phyloP scores from a whole-genome alignment of 192 early-diverging fungal genomes.

The Rhizoclosmatium globosum region DNA sequence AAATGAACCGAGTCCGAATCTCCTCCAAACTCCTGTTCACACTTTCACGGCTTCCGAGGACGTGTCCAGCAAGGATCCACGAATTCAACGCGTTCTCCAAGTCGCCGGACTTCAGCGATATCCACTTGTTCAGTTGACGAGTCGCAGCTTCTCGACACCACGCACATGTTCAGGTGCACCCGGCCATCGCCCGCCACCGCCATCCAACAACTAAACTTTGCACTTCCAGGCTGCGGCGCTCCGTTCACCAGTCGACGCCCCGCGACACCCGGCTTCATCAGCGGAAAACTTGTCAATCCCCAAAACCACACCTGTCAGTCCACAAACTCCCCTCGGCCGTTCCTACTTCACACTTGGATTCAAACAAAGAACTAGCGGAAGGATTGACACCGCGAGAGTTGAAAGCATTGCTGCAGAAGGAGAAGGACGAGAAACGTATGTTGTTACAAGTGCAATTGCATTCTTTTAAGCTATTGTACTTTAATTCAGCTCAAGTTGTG shows the following conservation, averaged over 20 bases:
- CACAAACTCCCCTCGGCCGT: not conserved
- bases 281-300: not conserved
- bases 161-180: too few relatives aligned
- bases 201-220: too few relatives aligned
- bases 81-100: too few relatives aligned
- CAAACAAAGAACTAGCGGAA: conserved; percentile 2
- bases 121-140: too few relatives aligned
- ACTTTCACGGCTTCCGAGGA: too few relatives aligned
- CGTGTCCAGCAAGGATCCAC: too few relatives aligned
- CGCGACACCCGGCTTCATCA: conserved; percentile 2
- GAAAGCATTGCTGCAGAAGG: not conserved
- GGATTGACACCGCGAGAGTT: not conserved
- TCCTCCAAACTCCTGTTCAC: too few relatives aligned
- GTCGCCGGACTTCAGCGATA: too few relatives aligned
- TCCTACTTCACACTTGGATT: not conserved
- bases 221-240: conserved; percentile 10
- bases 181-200: too few relatives aligned
- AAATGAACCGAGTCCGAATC: too few relatives aligned
- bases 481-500: not conserved
- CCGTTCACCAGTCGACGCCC: not conserved
- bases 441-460: not conserved
- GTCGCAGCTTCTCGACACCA: too few relatives aligned
- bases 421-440: not conserved
- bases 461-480: not conserved
- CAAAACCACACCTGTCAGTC: not conserved